These are phyloP conservation scores for Alternaria solani DNA, from an alignment of 2,329 filamentous ascomycete species.

Conservation along the genomic window DNA sequence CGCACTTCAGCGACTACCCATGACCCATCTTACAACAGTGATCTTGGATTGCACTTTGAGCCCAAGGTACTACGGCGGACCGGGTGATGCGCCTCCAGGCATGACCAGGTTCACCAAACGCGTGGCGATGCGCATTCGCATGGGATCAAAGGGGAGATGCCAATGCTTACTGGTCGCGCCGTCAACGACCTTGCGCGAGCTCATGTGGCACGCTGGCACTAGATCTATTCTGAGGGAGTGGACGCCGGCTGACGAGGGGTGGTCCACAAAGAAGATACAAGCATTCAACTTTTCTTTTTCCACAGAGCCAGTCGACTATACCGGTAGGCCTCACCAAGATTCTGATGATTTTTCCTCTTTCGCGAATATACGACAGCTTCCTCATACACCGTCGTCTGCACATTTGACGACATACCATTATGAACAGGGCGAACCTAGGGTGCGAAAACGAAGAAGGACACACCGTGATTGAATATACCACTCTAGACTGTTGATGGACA, in stretches of 20 bases:
- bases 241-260: not conserved
- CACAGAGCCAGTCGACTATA: not conserved
- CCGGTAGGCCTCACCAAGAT: not conserved
- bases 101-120: not conserved
- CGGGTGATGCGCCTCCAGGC: constrained; percentile 1
- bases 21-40: constrained; percentile 1
- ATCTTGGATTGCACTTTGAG: constrained; percentile 1
- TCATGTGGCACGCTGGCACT: not conserved
- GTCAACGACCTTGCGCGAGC: not conserved
- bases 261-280: not conserved
- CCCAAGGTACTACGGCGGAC: constrained; percentile 1
- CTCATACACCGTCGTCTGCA: not conserved
- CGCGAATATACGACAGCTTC: not conserved
- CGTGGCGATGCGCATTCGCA: not conserved
- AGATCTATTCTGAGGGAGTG: not conserved
- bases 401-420: not conserved
- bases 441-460: not conserved
- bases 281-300: not conserved
- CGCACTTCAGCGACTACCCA: not conserved
- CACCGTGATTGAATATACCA: not conserved
- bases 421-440: not conserved
- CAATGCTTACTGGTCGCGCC: constrained; percentile 2
- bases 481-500: not conserved
- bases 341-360: not conserved
- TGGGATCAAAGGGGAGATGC: constrained; percentile 2